phyloP scores from a whole-genome alignment of 2,329 filamentous ascomycete species.

The Phialophora expanda region DNA sequence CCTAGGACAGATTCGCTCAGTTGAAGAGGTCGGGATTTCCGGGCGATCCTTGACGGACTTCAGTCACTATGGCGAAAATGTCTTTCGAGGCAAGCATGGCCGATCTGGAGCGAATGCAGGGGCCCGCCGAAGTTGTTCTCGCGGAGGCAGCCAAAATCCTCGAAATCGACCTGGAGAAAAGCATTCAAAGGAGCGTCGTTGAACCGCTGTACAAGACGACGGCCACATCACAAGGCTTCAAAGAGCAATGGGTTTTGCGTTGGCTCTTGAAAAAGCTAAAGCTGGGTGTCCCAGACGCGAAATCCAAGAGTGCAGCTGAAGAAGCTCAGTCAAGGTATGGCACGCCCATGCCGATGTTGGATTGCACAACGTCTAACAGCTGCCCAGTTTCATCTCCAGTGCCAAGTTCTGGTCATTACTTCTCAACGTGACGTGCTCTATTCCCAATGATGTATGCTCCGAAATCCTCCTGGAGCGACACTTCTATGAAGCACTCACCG shows the following conservation, averaged over 20 bases:
- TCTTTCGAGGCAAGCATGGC: conserved; percentile 36
- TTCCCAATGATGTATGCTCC: conserved; percentile 27
- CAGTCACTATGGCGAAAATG: conserved; percentile 24
- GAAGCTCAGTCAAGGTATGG: conserved; percentile 8
- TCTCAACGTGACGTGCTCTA: conserved; percentile 28
- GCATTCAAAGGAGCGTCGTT: conserved; percentile 38
- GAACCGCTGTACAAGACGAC: conserved; percentile 10
- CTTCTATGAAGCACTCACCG: conserved; percentile 26
- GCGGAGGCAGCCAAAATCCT: conserved; percentile 52
- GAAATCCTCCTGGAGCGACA: conserved; percentile 37
- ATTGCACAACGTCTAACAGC: conserved; percentile 10
- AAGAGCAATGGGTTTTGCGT: conserved; percentile 69
- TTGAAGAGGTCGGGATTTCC: neutral
- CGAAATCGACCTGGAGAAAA: conserved; percentile 47
- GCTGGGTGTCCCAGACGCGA: conserved; percentile 50
- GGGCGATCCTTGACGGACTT: neutral
- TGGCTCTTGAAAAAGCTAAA: conserved; percentile 70
- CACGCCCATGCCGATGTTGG: neutral
- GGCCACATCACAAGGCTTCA: conserved; percentile 43
- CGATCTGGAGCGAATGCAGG: conserved; percentile 52
- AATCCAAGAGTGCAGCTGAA: neutral
- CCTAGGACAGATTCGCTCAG: neutral
- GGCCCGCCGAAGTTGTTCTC: conserved; percentile 48
- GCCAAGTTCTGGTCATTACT: conserved; percentile 36
- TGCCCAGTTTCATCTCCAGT: conserved; percentile 21